Base-by-base conservation (phyloP, 2,329 filamentous ascomycete genomes). In the Bimuria novae-zelandiae region DNA sequence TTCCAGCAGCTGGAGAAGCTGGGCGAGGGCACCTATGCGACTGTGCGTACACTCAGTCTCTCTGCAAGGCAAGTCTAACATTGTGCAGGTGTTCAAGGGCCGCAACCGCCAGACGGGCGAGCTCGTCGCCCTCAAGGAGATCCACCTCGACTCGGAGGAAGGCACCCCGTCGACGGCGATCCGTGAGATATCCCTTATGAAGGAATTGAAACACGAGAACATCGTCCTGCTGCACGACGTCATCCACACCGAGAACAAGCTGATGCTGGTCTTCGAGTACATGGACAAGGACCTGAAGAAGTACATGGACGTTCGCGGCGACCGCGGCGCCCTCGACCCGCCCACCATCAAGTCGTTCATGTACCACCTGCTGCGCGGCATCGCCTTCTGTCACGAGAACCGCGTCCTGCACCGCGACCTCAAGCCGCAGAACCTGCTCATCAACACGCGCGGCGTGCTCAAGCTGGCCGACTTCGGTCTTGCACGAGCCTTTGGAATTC, bases 1-100 rank as follows among this genome's bases (percentile, higher is more conserved):
- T 99, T 99, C 82, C 93, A 97, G 83, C 94, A 97, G 86, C 84
- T 97, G 75, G 94, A 99, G 78, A 99, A 84, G 89, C 84, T 99
- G 62, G 94, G 94, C 69, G 94, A 99, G 80, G 94, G 94, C 56
- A 99, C 94, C 27, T 99, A 99, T 84, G 94, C 94, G 29, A 99
- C 94, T 29, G 94, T 96, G 81, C 69, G 86, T 35, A n/a, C 22
- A 40, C 33, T 7, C 22, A 39, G 29, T n/a, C 53, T 33, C 39
- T 39, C 52, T 30, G 14, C 11, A 10, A 8, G 10, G 25, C 14
- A 17, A 41, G 32, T 47, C 67, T 73, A 45, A 73, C 54, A n/a
- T 33, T 56, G 35, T 41, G 25, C 68, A 96, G 92, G 92, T 99
- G 39, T 99, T 97, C 84, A 96, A 99, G 80, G 94, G 94, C 56